Conservation (phyloP, 306 rosid species). For the Ziziphus jujuba region DNA sequence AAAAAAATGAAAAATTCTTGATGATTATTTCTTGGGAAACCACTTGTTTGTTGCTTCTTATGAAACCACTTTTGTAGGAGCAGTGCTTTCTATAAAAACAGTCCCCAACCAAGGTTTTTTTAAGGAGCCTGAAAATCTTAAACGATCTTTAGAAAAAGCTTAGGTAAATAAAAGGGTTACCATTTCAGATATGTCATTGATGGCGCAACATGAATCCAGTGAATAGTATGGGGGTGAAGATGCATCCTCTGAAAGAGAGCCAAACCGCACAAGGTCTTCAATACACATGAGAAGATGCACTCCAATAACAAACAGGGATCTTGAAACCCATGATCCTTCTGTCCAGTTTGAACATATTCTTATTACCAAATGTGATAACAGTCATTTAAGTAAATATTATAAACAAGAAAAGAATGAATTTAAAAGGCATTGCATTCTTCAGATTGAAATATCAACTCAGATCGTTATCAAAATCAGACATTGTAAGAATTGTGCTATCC, state of each 20-base stretch:
- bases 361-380: neutral
- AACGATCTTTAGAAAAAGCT: neutral
- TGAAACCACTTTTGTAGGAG: no score
- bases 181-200: constrained; percentile 66
- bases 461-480: neutral
- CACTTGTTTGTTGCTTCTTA: no score
- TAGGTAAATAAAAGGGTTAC: constrained; percentile 33
- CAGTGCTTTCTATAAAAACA: no score
- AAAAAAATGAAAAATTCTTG: no score
- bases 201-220: constrained; percentile 68
- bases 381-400: neutral
- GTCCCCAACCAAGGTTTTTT: neutral
- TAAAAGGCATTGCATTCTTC: neutral
- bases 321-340: constrained; percentile 69
- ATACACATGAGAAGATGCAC: constrained; percentile 64
- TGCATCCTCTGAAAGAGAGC: constrained; percentile 49
- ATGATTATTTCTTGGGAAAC: no score
- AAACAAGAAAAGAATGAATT: neutral
- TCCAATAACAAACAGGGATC: constrained; percentile 76
- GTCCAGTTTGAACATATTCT: constrained; percentile 24
- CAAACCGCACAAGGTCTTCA: constrained; percentile 67
- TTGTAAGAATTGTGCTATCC: neutral
- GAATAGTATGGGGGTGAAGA: constrained; percentile 57
- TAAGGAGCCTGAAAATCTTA: neutral
- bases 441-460: no score